Conservation (phyloP, 1,139 yeast species). For the Hansenula lynferdii region DNA sequence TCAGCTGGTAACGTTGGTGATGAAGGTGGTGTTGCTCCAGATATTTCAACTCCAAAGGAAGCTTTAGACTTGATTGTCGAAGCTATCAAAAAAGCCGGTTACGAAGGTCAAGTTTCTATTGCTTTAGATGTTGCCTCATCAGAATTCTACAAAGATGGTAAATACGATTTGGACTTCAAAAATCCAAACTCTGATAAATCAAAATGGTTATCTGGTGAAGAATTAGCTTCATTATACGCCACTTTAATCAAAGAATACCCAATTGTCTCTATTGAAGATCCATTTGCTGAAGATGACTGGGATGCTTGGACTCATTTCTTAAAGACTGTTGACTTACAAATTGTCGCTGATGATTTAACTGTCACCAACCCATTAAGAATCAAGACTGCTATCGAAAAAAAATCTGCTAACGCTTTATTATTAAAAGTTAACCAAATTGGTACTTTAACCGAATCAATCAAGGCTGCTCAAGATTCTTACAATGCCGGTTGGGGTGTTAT, state of each 20-base stretch:
- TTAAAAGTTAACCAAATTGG: slow-evolving; percentile 97
- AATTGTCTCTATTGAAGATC: slow-evolving; percentile 96
- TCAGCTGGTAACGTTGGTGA: slow-evolving; percentile 99
- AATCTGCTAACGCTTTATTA: slow-evolving; percentile 88
- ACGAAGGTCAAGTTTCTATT: slow-evolving; percentile 83
- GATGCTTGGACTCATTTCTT: slow-evolving; percentile 90
- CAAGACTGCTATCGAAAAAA: slow-evolving; percentile 90
- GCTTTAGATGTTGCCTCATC: slow-evolving; percentile 96
- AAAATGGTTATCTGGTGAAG: slow-evolving; percentile 84
- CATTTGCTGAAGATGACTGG: slow-evolving; percentile 99
- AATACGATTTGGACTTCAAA: slow-evolving; percentile 96
- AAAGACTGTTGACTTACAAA: slow-evolving; percentile 72
- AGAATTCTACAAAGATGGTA: slow-evolving; percentile 93
- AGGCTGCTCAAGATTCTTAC: slow-evolving; percentile 89
- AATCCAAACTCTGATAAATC: slow-evolving; percentile 73
- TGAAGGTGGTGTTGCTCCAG: slow-evolving; percentile 99
- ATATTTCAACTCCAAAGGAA: slow-evolving; percentile 87
- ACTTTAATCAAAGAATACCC: slow-evolving; percentile 83
- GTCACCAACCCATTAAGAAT: slow-evolving; percentile 96
- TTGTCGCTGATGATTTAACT: slow-evolving; percentile 96
- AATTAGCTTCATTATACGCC: slow-evolving; percentile 80
- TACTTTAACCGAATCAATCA: slow-evolving; percentile 83
- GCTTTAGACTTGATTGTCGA: slow-evolving; percentile 87
- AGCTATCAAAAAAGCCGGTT: slow-evolving; percentile 89
- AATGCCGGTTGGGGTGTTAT: slow-evolving; percentile 96